Percentiles rank a stretch among this genome's conserved stretches.
Evolutionary conservation across 2,329 filamentous ascomycete species (phyloP).

Genomic region (Thielaviopsis punctulata): DNA sequence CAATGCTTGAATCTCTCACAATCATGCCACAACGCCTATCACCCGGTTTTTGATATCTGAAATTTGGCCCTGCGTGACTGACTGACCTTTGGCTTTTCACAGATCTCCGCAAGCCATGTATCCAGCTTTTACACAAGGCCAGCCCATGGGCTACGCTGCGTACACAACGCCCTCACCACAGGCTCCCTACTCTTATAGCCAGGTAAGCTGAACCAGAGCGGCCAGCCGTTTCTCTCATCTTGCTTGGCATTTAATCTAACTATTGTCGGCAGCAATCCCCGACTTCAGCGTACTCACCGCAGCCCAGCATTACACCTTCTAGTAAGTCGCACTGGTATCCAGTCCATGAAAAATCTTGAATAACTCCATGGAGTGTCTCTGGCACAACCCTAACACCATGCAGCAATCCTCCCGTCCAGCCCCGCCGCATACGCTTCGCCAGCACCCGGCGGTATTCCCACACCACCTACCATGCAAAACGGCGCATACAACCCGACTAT

Average conservation of each 20-base stretch:
- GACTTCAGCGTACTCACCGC: constrained; percentile 1
- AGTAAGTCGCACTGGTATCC: neutral
- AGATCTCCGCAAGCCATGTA: neutral
- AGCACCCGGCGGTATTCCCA: neutral
- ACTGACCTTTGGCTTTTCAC: neutral
- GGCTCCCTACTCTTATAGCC: constrained; percentile 32
- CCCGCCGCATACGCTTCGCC: neutral
- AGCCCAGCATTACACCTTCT: neutral
- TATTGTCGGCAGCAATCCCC: neutral
- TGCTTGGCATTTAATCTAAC: neutral
- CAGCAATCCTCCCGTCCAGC: neutral
- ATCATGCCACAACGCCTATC: neutral
- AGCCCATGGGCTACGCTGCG: neutral
- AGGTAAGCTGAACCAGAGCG: constrained; percentile 23
- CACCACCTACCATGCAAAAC: neutral
- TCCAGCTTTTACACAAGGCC: neutral
- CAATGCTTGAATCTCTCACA: too few relatives aligned
- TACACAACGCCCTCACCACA: neutral
- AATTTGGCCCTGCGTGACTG: neutral
- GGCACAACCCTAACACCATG: neutral
- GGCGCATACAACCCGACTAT: constrained; percentile 39
- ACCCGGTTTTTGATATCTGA: neutral
- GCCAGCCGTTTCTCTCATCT: neutral
- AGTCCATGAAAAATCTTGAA: neutral
- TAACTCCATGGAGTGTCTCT: constrained; percentile 30